A percentile compares a stretch with the other conserved stretches of the same genome.
Evolutionary conservation across 176 grass and related monocot species (phyloP).

Genomic region (Echinochloa phyllopogon): DNA sequence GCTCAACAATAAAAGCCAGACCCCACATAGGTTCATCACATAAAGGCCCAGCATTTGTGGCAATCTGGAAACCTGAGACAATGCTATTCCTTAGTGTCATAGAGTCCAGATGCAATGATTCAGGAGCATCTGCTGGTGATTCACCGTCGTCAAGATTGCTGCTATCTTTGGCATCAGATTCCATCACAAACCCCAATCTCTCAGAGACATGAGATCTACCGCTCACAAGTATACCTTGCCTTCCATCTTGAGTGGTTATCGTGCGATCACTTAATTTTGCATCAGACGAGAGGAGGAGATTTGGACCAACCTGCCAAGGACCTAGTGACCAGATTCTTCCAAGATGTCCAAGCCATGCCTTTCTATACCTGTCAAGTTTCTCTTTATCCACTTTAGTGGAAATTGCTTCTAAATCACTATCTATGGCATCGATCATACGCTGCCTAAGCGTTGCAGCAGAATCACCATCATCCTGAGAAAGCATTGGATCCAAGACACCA

Average conservation of each 20-base stretch:
- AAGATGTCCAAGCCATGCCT: constrained; percentile 61
- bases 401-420: constrained; percentile 70
- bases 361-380: constrained; percentile 63
- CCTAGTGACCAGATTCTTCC: constrained; percentile 74
- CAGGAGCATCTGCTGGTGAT: constrained; percentile 32
- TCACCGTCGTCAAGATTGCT: constrained; percentile 31
- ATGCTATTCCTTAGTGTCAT: constrained; percentile 72
- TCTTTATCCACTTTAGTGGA: constrained; percentile 61
- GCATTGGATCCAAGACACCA: constrained; percentile 36
- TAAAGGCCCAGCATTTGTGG: constrained; percentile 76
- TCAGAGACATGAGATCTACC: constrained; percentile 72
- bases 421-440: constrained; percentile 67
- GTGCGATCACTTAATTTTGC: constrained; percentile 31
- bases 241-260: constrained; percentile 38
- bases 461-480: constrained; percentile 60
- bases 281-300: constrained; percentile 68
- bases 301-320: constrained; percentile 78
- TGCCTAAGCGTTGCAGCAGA: constrained; percentile 57
- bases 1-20: constrained; percentile 76
- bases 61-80: constrained; percentile 88
- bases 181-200: constrained; percentile 58
- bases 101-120: constrained; percentile 63
- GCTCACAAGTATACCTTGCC: constrained; percentile 52
- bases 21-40: constrained; percentile 97
- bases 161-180: constrained; percentile 38